Evolutionary conservation across 768 basidiomycete species (phyloP).

Genomic region (Arthromyces matolae): DNA sequence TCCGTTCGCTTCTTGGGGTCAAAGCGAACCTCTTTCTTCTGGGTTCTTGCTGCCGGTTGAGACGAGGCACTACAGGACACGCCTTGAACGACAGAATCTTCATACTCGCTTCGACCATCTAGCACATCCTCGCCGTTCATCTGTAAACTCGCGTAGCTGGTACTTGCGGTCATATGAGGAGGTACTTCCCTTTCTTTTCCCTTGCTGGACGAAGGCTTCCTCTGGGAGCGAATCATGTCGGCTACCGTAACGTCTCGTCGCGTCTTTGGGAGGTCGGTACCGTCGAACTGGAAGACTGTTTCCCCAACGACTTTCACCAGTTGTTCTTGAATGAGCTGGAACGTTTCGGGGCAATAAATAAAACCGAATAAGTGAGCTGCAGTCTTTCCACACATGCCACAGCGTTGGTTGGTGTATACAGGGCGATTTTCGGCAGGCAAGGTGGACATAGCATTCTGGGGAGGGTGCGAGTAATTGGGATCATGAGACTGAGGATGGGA

Average conservation of each 20-base stretch:
- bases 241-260: background rate
- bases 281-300: slow-evolving; percentile 3
- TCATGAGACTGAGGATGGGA: background rate
- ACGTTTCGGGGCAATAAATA: slow-evolving; percentile 10
- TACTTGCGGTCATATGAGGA: slow-evolving; percentile 6
- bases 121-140: slow-evolving; percentile 2
- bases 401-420: background rate
- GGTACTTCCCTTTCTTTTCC: slow-evolving; percentile 6
- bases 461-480: no score
- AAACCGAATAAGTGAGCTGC: slow-evolving; percentile 6
- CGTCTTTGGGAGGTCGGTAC: slow-evolving; percentile 5
- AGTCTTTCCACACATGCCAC: slow-evolving; percentile 11
- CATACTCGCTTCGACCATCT: background rate
- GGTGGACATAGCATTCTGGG: background rate
- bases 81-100: background rate
- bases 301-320: slow-evolving; percentile 3
- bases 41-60: background rate
- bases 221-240: background rate
- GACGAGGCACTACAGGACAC: background rate
- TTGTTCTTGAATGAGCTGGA: background rate
- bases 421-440: no score
- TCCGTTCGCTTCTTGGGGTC: background rate
- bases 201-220: background rate
- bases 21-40: background rate
- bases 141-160: slow-evolving; percentile 5